Base-by-base conservation (phyloP, 805 yeast genomes). In the Kurtzmaniella cleridarum region DNA sequence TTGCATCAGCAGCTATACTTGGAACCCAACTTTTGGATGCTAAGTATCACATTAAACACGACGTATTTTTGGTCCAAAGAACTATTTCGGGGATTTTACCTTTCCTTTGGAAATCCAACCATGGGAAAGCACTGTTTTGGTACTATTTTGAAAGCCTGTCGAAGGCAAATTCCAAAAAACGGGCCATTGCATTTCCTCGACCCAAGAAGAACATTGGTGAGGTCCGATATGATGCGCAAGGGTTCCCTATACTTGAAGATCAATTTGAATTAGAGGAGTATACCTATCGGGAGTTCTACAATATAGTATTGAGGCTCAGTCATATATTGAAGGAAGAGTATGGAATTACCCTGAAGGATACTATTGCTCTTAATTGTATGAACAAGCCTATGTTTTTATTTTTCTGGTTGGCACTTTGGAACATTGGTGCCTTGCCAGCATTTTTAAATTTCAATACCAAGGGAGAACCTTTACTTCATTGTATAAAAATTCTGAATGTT, bases 351-450 rank as follows among this genome's bases (percentile, higher is more conserved):
- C 62, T 78, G 11, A 80, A 81, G 31, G 86, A 86, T 46, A 73
- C 79, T 8, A 77, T 91, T 34, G 95, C 85, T 0, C 51, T 91
- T 32, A 82, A 81, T 51, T 83, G 78, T 54, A 82, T 85, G 53
- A 90, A 90, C 60, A 87, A 84, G 55, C 95, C 96, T 2, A 65
- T 88, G 45, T 86, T 85, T 51, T 61, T 90, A 12, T 71, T 89
- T 39, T 55, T 84, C 30, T 86, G 96, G 95, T 71, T 85, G 39
- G 84, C 96, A 0, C 62, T 84, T 35, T 90, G 96, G 96, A 85
- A 87, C 51, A 70, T 90, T 39, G 97, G 97, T 32, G 96, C 95
- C 1, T 60, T 73, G 7, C 96, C 96, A 0, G 89, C 95, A 0
- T 84, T 91, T 50, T 64, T 91, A 51, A 90, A 90, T 63, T 86